Conservation (phyloP, 2,329 filamentous ascomycete genomes). For the Xylariales sp. region DNA sequence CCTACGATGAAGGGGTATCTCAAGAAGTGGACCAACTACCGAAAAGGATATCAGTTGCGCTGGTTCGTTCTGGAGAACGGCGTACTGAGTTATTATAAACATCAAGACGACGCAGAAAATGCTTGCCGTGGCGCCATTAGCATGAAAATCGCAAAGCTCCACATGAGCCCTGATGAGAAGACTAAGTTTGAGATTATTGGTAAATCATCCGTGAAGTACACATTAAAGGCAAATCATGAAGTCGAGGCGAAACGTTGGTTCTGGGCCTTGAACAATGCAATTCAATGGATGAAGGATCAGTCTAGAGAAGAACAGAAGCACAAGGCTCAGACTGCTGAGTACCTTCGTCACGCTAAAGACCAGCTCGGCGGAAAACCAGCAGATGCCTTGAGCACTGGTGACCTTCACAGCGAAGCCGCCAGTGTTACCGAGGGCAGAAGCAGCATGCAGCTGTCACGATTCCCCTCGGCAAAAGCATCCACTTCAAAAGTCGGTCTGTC, state of each 20-base stretch:
- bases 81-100: slow-evolving; percentile 97
- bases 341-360: slow-evolving; percentile 72
- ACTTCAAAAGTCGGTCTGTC: slow-evolving; percentile 26
- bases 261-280: slow-evolving; percentile 97
- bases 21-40: slow-evolving; percentile 99
- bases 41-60: slow-evolving; percentile 89
- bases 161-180: slow-evolving; percentile 97
- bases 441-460: slow-evolving; percentile 41
- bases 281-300: slow-evolving; percentile 97
- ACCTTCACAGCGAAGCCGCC: slow-evolving; percentile 47
- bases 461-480: slow-evolving; percentile 31
- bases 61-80: slow-evolving; percentile 99
- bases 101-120: slow-evolving; percentile 94
- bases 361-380: slow-evolving; percentile 54
- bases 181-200: slow-evolving; percentile 96
- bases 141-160: slow-evolving; percentile 90
- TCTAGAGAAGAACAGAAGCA: slow-evolving; percentile 83
- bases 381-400: slow-evolving; percentile 40
- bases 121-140: slow-evolving; percentile 97
- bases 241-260: slow-evolving; percentile 99
- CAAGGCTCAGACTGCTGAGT: slow-evolving; percentile 68
- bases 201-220: slow-evolving; percentile 98
- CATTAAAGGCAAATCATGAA: slow-evolving; percentile 94
- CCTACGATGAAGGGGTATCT: slow-evolving; percentile 98
- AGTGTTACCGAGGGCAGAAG: slow-evolving; percentile 43